Base-by-base conservation (phyloP, 257 asterid genomes). In the Solanum lycopersicoides region DNA sequence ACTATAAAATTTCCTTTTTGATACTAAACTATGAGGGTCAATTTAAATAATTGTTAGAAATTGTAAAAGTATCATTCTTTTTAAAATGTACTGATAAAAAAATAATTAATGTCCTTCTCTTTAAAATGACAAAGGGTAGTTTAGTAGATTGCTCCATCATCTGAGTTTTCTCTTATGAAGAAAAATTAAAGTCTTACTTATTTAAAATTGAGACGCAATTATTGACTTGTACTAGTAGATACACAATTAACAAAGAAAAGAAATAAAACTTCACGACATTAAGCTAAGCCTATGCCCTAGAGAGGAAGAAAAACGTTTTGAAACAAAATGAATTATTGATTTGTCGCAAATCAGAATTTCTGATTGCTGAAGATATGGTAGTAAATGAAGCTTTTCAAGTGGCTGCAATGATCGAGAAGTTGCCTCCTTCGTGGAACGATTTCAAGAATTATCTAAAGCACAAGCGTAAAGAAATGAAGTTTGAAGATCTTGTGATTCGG, bases 71-170 rank as follows among this genome's bases (percentile, higher is more conserved):
- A 6, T 68, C 6, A 6, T 6, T 14, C 6, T 30, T 30, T 14
- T 13, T 6, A 0, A 0, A 68, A 71, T 15, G 32, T 0, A 32
- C 0, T 16, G 7, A 71, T 71, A 3, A 8, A 2, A 71, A 32
- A 15, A 15, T 4, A n/a, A 65, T 6, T 3, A 68, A 68, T 28
- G 18, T 6, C 18, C 18, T 28, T 68, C 12, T 1, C 16, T 66
- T 25, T 65, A 65, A 14, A 66, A 66, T 5, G 35, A 12, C 20
- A 66, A 5, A 12, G 18, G 0, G n/a, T 12, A 12, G 34, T 6
- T 6, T 68, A 68, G 21, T 3, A 68, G 18, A 5, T 68, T 68
- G 39, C 30, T 13, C 35, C 11, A 2, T 28, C 74, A 28, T 68
- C 74, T 68, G 3, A 68, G 6, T 13, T 28, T 68, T 0, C 10